Percentiles rank a stretch among this genome's conserved stretches.
Evolutionary conservation across 1,139 yeast genomes (phyloP).

Genomic region (Suhomyces yuchorum): DNA sequence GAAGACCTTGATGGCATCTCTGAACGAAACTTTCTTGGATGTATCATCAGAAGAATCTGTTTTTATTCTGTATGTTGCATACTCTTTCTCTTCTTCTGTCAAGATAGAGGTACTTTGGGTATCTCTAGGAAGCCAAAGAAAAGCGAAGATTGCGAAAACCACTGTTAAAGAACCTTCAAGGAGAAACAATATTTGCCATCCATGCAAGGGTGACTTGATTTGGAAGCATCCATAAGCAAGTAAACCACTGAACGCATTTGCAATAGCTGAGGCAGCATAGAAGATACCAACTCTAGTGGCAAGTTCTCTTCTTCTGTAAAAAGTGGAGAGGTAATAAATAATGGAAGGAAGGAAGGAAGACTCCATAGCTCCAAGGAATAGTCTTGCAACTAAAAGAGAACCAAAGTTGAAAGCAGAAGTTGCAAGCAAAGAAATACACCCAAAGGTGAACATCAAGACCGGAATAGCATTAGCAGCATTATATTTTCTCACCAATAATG

Average conservation of each 20-base stretch:
- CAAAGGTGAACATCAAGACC: constrained; percentile 24
- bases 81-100: constrained; percentile 28
- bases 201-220: constrained; percentile 23
- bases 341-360: constrained; percentile 26
- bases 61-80: constrained; percentile 28
- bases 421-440: constrained; percentile 21
- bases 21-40: constrained; percentile 24
- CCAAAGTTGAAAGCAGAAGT: constrained; percentile 23
- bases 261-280: constrained; percentile 26
- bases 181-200: constrained; percentile 29
- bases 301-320: constrained; percentile 25
- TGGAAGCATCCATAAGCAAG: constrained; percentile 29
- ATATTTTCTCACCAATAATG: constrained; percentile 23
- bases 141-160: constrained; percentile 18
- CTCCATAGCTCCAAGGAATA: constrained; percentile 26
- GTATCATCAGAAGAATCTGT: constrained; percentile 31
- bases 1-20: constrained; percentile 32
- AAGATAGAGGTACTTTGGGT: constrained; percentile 31
- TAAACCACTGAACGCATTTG: constrained; percentile 26
- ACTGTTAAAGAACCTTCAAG: constrained; percentile 26
- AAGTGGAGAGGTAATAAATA: constrained; percentile 24
- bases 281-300: constrained; percentile 24
- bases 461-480: constrained; percentile 27
- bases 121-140: constrained; percentile 25
- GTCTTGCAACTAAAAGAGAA: constrained; percentile 24